Conservation (phyloP, 129 eudicot species). For the Kitagawia praeruptora region DNA sequence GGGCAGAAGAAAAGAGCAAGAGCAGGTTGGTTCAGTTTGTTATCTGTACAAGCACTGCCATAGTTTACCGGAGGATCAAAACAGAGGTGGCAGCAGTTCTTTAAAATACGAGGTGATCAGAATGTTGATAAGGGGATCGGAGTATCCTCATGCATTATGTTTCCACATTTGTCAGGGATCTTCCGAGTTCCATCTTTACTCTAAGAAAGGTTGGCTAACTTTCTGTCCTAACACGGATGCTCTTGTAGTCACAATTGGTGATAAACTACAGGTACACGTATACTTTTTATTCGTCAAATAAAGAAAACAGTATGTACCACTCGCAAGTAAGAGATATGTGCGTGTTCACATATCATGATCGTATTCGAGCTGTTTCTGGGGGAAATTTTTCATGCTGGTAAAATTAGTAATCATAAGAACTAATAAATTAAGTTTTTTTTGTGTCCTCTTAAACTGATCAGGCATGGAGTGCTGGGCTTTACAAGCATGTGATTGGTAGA, state of each 20-base stretch:
- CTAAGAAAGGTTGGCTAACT: conserved; percentile 75
- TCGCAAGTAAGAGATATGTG: no score
- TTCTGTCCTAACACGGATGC: conserved; percentile 39
- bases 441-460: conserved; percentile 15
- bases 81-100: conserved; percentile 17
- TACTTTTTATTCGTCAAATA: neutral
- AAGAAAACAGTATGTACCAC: neutral
- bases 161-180: conserved; percentile 55
- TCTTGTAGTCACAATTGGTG: conserved; percentile 67
- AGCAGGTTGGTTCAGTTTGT: conserved; percentile 30
- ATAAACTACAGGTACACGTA: conserved; percentile 54
- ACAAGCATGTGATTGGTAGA: conserved; percentile 71
- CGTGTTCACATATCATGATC: no score
- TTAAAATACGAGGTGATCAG: conserved; percentile 66
- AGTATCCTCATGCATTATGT: conserved; percentile 57
- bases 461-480: conserved; percentile 56
- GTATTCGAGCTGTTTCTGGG: no score
- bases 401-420: neutral
- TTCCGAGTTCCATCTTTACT: conserved; percentile 66
- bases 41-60: conserved; percentile 39
- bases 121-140: conserved; percentile 71
- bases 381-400: no score
- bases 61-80: conserved; percentile 15
- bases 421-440: neutral
- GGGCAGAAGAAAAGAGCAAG: conserved; percentile 7